Percentiles rank a stretch among this genome's conserved stretches.
These are phyloP conservation scores for Escallonia herrerae DNA, from an alignment of 129 eudicot species.

Conservation along the genomic window DNA sequence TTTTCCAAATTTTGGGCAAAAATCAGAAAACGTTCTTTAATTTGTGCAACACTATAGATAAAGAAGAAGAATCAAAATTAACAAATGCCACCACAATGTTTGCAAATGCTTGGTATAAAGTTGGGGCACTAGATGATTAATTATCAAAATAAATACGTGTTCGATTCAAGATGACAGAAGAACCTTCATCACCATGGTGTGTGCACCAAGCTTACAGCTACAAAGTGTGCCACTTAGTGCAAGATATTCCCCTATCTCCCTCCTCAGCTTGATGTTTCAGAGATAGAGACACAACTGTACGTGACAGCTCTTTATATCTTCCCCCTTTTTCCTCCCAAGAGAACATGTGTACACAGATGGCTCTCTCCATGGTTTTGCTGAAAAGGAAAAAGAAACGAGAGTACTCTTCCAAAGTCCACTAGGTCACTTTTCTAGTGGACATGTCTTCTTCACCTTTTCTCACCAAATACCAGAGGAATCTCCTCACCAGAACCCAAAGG, in stretches of 20 bases:
- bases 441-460: constrained; percentile 10
- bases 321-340: neutral
- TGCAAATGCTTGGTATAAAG: too few relatives aligned
- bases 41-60: too few relatives aligned
- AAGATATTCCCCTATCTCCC: neutral
- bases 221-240: neutral
- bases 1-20: too few relatives aligned
- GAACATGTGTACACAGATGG: neutral
- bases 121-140: too few relatives aligned
- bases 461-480: constrained; percentile 7
- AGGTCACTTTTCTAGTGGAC: neutral
- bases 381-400: too few relatives aligned
- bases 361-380: neutral
- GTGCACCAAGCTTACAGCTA: neutral
- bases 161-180: neutral
- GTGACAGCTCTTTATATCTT: neutral
- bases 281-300: neutral
- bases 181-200: neutral
- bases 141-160: neutral
- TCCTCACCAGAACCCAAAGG: neutral
- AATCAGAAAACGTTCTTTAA: too few relatives aligned
- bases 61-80: neutral
- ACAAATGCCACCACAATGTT: too few relatives aligned
- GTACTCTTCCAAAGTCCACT: neutral
- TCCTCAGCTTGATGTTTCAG: too few relatives aligned